phyloP scores from a whole-genome alignment of 106 monocot genomes.

The Chionographis japonica region DNA sequence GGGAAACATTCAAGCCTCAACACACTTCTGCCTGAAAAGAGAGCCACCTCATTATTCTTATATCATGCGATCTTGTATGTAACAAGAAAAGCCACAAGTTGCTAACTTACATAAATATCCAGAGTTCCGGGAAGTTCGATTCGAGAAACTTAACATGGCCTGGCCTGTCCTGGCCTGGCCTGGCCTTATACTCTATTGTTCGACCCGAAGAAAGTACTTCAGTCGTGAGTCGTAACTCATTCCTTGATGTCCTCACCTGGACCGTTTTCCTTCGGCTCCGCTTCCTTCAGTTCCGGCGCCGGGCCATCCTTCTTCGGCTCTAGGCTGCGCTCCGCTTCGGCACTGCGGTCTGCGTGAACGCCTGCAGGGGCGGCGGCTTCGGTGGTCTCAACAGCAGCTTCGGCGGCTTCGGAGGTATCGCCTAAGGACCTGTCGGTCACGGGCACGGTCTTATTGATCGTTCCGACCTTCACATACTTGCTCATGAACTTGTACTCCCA shows the following conservation, averaged over 20 bases:
- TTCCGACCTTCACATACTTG: slow-evolving; percentile 78
- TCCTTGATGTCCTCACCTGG: background rate
- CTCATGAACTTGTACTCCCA: slow-evolving; percentile 90
- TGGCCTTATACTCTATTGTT: too few species aligned
- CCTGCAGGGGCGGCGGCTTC: slow-evolving; percentile 2
- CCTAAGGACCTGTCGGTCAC: slow-evolving; percentile 2
- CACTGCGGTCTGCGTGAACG: background rate
- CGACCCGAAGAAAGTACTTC: too few species aligned
- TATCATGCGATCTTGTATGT: too few species aligned
- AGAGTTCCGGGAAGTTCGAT: too few species aligned
- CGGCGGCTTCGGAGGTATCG: background rate
- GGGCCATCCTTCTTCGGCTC: background rate
- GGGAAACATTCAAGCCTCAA: too few species aligned
- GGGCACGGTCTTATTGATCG: slow-evolving; percentile 32
- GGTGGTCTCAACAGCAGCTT: background rate
- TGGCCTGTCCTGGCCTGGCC: too few species aligned
- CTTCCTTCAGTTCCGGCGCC: background rate
- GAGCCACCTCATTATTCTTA: too few species aligned
- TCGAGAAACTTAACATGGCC: too few species aligned
- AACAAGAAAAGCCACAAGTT: too few species aligned
- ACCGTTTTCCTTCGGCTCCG: background rate
- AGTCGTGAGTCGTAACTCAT: too few species aligned
- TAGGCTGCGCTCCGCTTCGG: background rate
- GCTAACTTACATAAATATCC: too few species aligned
- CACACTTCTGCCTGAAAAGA: too few species aligned